Base-by-base conservation (phyloP, 129 eudicot species). In the Flaveria bidentis region DNA sequence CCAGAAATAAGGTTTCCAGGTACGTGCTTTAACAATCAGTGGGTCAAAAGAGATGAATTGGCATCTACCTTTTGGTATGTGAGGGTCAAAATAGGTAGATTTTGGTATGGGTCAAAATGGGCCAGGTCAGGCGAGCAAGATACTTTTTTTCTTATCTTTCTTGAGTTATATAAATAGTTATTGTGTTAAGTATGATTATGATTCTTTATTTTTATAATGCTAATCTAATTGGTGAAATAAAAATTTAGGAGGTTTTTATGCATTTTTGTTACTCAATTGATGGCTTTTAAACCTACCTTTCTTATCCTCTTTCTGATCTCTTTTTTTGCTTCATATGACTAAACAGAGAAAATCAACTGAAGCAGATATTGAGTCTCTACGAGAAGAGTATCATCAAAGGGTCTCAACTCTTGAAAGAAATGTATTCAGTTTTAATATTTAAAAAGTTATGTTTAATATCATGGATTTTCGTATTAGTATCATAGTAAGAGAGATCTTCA, bases 331-430 rank as follows among this genome's bases (percentile, higher is more conserved):
- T 73, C 51, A 7, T 53, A 23, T 75, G 23, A 53, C 74, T 26
- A 18, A 83, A 57, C 91, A 93, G 98, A 90, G 90, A 67, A 93
- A 93, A 81, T 82, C 96, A 83, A 88, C 68, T 88, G 96, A 93
- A 73, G 98, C 94, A 72, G 98, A 93, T 80, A 77, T 88, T 71
- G 98, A 93, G 73, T 84, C 96, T 80, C 81, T 93, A 1, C 85
- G 96, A 55, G 98, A 93, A 81, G 96, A 93, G 84, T 93, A 93
- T 77, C 96, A 90, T 79, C 98, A 93, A 75, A 88, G 90, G 76
- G 96, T 93, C 42, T 82, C 96, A 69, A 65, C 89, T 77, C 94
- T 93, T 70, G 98, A 93, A 78, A 85, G 98, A 74, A 93, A 93
- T 96, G 96, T 92, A 73, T 42, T 10, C 53, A 70, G 13, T 28